A percentile compares a stretch with the other conserved stretches of the same genome.
Evolutionary conservation across 257 asterid species (phyloP).

Genomic region (Mitragyna speciosa): DNA sequence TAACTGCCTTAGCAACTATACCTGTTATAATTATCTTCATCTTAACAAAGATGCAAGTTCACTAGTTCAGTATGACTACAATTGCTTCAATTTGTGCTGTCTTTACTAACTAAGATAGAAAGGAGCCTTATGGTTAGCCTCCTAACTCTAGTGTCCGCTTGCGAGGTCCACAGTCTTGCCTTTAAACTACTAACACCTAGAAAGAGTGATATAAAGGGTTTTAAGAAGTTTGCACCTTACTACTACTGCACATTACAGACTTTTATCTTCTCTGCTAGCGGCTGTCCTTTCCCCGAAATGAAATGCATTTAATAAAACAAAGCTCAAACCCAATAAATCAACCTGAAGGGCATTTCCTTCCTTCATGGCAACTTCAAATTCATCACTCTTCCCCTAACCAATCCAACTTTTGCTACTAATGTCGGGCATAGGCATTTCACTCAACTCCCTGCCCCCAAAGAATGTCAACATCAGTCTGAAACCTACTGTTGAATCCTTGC

Average conservation of each 20-base stretch:
- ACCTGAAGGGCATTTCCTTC: not conserved
- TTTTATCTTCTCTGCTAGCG: not conserved
- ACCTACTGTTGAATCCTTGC: not conserved
- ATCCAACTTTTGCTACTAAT: not conserved
- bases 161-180: not conserved
- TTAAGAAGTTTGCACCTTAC: not conserved
- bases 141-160: not conserved
- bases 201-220: not conserved
- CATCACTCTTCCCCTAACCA: not conserved
- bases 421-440: not conserved
- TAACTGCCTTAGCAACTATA: not conserved
- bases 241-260: too few relatives aligned
- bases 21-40: not conserved
- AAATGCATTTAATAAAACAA: not conserved
- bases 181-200: not conserved
- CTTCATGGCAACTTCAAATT: not conserved
- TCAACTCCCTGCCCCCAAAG: not conserved
- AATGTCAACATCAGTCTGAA: not conserved
- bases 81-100: not conserved
- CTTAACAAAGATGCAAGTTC: not conserved
- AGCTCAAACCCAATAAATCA: not conserved
- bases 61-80: not conserved
- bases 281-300: not conserved
- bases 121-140: not conserved
- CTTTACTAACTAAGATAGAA: not conserved